Percentiles rank a stretch among this genome's conserved stretches.
Evolutionary conservation across 176 grass and related monocot species (phyloP).

Genomic region (Juncus effusus): DNA sequence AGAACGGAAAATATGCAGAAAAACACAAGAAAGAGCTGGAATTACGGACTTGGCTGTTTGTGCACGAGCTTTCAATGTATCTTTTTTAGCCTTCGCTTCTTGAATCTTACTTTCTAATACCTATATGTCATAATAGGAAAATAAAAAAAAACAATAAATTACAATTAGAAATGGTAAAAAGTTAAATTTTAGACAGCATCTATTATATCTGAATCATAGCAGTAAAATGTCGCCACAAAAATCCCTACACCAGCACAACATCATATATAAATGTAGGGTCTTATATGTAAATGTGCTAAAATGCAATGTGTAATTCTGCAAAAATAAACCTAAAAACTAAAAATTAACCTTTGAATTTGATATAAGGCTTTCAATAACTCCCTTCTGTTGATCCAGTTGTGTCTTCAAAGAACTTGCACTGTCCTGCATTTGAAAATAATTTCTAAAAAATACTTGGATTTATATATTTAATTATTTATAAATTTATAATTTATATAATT

Average conservation of each 20-base stretch:
- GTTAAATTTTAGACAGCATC: slow-evolving; percentile 4
- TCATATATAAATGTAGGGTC: background rate
- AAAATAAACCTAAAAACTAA: background rate
- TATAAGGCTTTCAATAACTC: slow-evolving; percentile 80
- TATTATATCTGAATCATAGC: background rate
- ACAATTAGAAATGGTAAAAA: background rate
- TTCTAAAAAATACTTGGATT: slow-evolving; percentile 1
- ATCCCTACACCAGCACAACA: background rate
- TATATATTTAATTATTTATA: background rate
- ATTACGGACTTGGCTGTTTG: slow-evolving; percentile 86
- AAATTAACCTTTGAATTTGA: slow-evolving; percentile 69
- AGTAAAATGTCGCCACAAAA: background rate
- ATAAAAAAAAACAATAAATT: background rate
- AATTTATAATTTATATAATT: too few species aligned
- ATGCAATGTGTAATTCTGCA: too few species aligned
- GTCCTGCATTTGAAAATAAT: slow-evolving; percentile 45
- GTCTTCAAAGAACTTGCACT: slow-evolving; percentile 76
- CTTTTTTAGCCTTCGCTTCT: slow-evolving; percentile 94
- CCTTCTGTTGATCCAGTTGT: slow-evolving; percentile 93
- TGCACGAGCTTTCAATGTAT: slow-evolving; percentile 92
- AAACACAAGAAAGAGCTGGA: slow-evolving; percentile 16
- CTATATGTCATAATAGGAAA: slow-evolving; percentile 37
- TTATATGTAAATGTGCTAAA: slow-evolving; percentile 20
- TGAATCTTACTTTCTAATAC: slow-evolving; percentile 98
- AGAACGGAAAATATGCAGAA: slow-evolving; percentile 4